Base-by-base conservation (phyloP, 305 asterid species). In the Stenogyne calaminthoides region DNA sequence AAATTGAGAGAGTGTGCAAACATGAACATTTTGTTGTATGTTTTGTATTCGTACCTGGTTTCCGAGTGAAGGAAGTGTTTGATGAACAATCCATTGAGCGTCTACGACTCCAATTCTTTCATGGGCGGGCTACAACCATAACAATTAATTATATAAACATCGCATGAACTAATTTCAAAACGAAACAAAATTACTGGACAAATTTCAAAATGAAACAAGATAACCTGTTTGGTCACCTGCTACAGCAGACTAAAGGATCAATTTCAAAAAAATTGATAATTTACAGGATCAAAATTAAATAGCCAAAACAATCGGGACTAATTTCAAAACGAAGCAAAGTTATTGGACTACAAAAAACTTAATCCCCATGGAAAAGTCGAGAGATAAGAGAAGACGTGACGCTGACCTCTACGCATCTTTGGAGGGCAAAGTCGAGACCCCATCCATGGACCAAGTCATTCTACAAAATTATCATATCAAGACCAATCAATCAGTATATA, bases 361-460 rank as follows among this genome's bases (percentile, higher is more conserved):
- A n/a, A n/a, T n/a, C n/a, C 2, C 0, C n/a, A 40, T 2, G 12
- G 44, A 46, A 44, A 34, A 68, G 7, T 19, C 32, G 4, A 40
- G 9, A 32, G 9, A 3, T 61, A 16, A n/a, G 16, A 66, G 40
- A 72, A n/a, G 25, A 15, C 34, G 39, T 62, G 14, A 39, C 18
- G 61, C 86, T 71, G 27, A 94, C 98, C 91, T 92, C 89, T 37
- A 88, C 91, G 6, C 98, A 94, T 68, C 72, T 81, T 77, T 77
- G 96, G 76, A 94, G 88, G 42, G 97, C 93, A 0, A 91, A 81
- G 84, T 94, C 99, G 10, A 94, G 85, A 60, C 99, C 98, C 99
- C 98, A 94, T 70, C 99, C 99, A 46, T 94, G 99, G 60, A 94
- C 89, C 84, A 94, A 84, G 81, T 94, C 99, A 67, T 94, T 94